Base-by-base conservation (phyloP, 768 basidiomycete species). In the Ephemerocybe angulata region DNA sequence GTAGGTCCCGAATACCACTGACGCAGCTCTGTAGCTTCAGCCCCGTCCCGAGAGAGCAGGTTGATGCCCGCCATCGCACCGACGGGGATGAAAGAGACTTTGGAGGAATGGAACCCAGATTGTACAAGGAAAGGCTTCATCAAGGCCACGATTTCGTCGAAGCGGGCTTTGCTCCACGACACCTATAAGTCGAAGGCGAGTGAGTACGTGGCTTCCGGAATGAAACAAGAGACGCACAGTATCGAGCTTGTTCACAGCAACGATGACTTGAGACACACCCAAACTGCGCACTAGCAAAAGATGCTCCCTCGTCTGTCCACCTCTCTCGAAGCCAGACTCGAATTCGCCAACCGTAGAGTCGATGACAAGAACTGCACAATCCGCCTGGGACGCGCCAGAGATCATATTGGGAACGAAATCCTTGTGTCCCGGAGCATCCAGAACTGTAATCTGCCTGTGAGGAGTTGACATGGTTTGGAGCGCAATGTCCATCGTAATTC, bases 391-490 rank as follows among this genome's bases (percentile, higher is more conserved):
- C 6, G 97, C 96, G 1, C 97, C 97, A 0, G 95, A 98, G 50
- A 99, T 99, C 96, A 98, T 98, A 66, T 98, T 98, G 1, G 97
- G 97, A 58, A 99, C 89, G 63, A 98, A 98, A 65, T 99, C 97
- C 60, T 86, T 88, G 70, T 99, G 97, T 0, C 97, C 97, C 0
- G 97, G 97, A 0, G 96, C 96, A 63, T 99, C 97, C 28, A 99
- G 81, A n/a, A 99, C 83, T 1, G 93, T 97, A 60, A 98, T 85
- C 58, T 85, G 81, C 48, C 89, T 81, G 59, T 87, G 79, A 0
- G 83, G 73, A 0, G 94, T 98, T 4, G 79, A 68, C 56, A 93
- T 75, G 41, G 85, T 83, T 63, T 94, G 88, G 50, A 87, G 77
- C 2, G 94, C 95, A 53, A 99, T 89, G 65, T 98, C 97, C 87